Conservation (phyloP, 2,329 filamentous ascomycete genomes). For the Botryotinia globosa region DNA sequence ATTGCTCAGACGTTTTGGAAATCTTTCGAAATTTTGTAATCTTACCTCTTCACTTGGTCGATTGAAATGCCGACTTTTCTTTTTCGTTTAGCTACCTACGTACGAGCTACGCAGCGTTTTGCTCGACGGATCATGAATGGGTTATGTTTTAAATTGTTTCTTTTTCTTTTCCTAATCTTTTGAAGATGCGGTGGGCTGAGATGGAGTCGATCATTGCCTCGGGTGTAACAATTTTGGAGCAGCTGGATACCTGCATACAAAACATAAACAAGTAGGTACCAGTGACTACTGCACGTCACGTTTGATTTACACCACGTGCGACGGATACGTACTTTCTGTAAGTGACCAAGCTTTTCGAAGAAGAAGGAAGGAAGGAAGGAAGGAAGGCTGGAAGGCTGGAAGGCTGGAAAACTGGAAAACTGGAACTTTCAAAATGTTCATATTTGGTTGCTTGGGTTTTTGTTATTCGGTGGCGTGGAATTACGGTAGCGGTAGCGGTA, state of each 20-base stretch:
- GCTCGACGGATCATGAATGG: not conserved
- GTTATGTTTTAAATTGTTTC: not conserved
- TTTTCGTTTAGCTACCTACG: not conserved
- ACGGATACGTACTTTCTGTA: slow-evolving; percentile 15
- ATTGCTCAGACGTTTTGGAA: not conserved
- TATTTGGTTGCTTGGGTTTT: not conserved
- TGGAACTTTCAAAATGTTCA: not conserved
- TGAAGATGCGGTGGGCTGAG: not conserved
- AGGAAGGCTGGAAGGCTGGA: not conserved
- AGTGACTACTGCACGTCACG: slow-evolving; percentile 20
- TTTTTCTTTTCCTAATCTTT: not conserved
- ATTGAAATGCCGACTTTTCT: not conserved
- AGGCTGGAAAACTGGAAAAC: not conserved
- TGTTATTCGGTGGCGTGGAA: slow-evolving; percentile 1
- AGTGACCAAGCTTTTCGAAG: not conserved
- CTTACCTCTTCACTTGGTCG: not conserved
- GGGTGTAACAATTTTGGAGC: not conserved
- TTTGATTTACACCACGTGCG: slow-evolving; percentile 13
- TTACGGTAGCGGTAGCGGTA: not conserved
- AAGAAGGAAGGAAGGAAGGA: not conserved
- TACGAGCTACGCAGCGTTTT: not conserved
- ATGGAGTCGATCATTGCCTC: slow-evolving; percentile 12
- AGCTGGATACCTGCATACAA: slow-evolving; percentile 11
- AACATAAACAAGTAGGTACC: slow-evolving; percentile 9
- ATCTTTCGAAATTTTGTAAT: not conserved